These are phyloP conservation scores for Coniosporium tulheliwenetii DNA, from an alignment of 2,329 filamentous ascomycete species.

Conservation along the genomic window DNA sequence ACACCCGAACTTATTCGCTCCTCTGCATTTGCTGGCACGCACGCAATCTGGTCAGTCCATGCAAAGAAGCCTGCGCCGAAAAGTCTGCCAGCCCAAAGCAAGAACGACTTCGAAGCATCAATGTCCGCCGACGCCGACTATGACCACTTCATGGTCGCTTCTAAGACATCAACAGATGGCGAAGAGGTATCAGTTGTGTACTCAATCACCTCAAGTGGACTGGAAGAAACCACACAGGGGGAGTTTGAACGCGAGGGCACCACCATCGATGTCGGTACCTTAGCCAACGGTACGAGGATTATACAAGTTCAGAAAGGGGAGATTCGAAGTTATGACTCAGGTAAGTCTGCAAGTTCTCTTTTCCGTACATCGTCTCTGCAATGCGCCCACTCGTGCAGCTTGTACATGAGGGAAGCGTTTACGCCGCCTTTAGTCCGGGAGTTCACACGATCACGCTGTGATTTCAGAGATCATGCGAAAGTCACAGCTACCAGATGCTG, in stretches of 20 bases:
- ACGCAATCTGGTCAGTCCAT: constrained; percentile 67
- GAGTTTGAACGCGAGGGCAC: constrained; percentile 85
- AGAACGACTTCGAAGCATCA: constrained; percentile 23
- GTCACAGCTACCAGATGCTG: background rate
- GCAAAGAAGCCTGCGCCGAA: constrained; percentile 53
- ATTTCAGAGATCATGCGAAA: too few relatives aligned
- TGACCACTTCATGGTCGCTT: constrained; percentile 71
- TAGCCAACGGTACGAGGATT: constrained; percentile 66
- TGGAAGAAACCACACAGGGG: constrained; percentile 62
- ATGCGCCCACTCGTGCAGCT: too few relatives aligned
- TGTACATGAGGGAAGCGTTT: too few relatives aligned
- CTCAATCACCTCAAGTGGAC: constrained; percentile 53
- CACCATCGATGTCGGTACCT: constrained; percentile 70
- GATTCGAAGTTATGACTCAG: constrained; percentile 77
- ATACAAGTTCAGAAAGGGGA: constrained; percentile 80
- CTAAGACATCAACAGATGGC: constrained; percentile 48
- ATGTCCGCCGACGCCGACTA: constrained; percentile 40
- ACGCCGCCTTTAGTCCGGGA: too few relatives aligned
- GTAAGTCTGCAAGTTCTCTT: constrained; percentile 35
- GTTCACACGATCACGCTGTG: too few relatives aligned
- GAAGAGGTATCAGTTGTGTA: constrained; percentile 70
- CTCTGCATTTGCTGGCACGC: constrained; percentile 56
- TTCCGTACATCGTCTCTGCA: background rate
- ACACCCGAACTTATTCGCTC: constrained; percentile 55
- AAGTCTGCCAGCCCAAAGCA: constrained; percentile 29